A percentile compares a stretch with the other conserved stretches of the same genome.
Evolutionary conservation across 2,329 filamentous ascomycete species (phyloP).

Genomic region (Thielaviopsis euricoi): DNA sequence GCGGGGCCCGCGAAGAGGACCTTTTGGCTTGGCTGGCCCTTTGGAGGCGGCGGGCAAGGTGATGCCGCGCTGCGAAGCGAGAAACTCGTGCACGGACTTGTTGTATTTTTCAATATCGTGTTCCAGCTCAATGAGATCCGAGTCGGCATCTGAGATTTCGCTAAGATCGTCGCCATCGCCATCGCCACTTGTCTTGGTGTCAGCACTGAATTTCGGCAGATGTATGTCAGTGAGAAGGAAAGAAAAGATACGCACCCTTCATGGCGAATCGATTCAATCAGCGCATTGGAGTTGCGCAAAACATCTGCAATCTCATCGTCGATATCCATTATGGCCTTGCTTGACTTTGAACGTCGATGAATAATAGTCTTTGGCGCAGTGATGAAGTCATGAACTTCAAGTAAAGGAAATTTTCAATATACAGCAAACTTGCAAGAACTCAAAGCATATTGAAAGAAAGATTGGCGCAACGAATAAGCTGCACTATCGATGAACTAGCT

Average conservation of each 20-base stretch:
- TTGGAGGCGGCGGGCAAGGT: background rate
- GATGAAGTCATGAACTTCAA: too few species aligned
- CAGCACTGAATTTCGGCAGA: too few species aligned
- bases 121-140: constrained; percentile 27
- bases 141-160: constrained; percentile 25
- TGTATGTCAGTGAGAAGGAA: background rate
- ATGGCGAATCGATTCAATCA: constrained; percentile 9
- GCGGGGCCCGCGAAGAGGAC: constrained; percentile 28
- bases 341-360: too few species aligned
- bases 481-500: too few species aligned
- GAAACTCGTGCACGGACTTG: constrained; percentile 25
- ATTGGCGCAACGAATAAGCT: too few species aligned
- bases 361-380: too few species aligned
- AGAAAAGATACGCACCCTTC: constrained; percentile 6
- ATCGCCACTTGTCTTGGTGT: background rate
- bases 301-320: constrained; percentile 4
- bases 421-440: too few species aligned
- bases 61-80: constrained; percentile 19
- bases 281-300: constrained; percentile 2
- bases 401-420: too few species aligned
- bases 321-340: background rate
- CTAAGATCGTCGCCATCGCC: constrained; percentile 12
- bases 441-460: too few species aligned
- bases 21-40: constrained; percentile 13
- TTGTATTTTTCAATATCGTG: constrained; percentile 28